Evolutionary conservation across 805 yeast species (phyloP).

Genomic region (Candida andamanensis): DNA sequence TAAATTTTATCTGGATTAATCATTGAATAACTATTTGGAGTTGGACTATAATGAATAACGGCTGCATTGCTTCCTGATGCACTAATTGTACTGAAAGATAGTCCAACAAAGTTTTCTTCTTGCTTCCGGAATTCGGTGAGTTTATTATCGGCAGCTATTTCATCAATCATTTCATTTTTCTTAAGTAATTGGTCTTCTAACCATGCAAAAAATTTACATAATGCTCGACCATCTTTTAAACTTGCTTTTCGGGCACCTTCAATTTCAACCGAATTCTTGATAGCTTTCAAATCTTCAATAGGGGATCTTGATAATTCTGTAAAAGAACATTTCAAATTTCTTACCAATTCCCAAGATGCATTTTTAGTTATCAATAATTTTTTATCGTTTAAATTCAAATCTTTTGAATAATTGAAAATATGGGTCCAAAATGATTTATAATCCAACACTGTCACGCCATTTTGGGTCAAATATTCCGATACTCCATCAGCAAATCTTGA

Average conservation of each 20-base stretch:
- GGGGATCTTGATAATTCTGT: conserved; percentile 29
- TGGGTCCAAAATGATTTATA: conserved; percentile 45
- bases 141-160: conserved; percentile 55
- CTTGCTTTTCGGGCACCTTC: conserved; percentile 50
- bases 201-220: conserved; percentile 53
- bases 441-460: conserved; percentile 28
- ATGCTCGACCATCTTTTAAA: conserved; percentile 54
- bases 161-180: conserved; percentile 43
- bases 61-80: conserved; percentile 77
- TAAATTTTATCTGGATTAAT: conserved; percentile 62
- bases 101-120: conserved; percentile 51
- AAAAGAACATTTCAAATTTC: conserved; percentile 27
- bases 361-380: conserved; percentile 26
- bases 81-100: conserved; percentile 70
- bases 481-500: conserved; percentile 33
- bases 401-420: conserved; percentile 34
- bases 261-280: conserved; percentile 47
- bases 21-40: conserved; percentile 33
- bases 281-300: conserved; percentile 46
- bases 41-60: conserved; percentile 69
- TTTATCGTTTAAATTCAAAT: conserved; percentile 24
- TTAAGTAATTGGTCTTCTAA: conserved; percentile 47
- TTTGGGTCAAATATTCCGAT: conserved; percentile 17
- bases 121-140: conserved; percentile 30
- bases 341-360: conserved; percentile 37